phyloP scores from a whole-genome alignment of 108 stramenopile genomes.

The Schizochytrium sp. region DNA sequence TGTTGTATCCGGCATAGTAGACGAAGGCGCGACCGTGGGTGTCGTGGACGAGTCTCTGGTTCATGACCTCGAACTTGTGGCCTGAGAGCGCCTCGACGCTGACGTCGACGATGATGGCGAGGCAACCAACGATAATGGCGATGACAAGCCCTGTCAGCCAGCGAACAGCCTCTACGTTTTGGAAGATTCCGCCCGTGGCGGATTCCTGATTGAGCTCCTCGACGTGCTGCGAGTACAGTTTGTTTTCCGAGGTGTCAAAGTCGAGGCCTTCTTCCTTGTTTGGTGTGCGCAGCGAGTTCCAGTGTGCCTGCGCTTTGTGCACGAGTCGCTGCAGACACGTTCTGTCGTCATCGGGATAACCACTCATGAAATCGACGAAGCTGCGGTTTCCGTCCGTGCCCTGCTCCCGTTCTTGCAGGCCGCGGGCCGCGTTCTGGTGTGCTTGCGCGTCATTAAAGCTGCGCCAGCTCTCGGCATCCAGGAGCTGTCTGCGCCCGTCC shows the following conservation, averaged over 20 bases:
- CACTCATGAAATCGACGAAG: background rate
- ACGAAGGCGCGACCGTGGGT: slow-evolving; percentile 50
- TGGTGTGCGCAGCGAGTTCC: slow-evolving; percentile 7
- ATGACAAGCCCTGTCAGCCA: background rate
- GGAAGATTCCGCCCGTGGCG: background rate
- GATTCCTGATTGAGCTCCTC: background rate
- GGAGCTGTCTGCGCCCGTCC: background rate
- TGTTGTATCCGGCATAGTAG: slow-evolving; percentile 64
- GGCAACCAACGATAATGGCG: background rate
- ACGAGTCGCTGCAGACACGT: background rate
- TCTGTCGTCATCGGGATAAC: background rate
- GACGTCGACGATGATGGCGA: slow-evolving; percentile 12
- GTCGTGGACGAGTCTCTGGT: background rate
- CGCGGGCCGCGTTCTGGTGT: background rate
- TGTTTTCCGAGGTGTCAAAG: slow-evolving; percentile 4
- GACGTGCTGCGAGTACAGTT: background rate
- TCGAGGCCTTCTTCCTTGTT: slow-evolving; percentile 4
- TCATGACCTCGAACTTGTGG: background rate
- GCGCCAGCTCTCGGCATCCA: background rate
- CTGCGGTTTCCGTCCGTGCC: background rate
- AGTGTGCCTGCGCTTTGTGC: background rate
- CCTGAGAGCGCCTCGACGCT: background rate
- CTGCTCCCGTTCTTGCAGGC: no score
- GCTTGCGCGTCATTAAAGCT: background rate
- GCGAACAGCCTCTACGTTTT: background rate